phyloP scores from a whole-genome alignment of 2,329 filamentous ascomycete genomes.

The Mycogone perniciosa region DNA sequence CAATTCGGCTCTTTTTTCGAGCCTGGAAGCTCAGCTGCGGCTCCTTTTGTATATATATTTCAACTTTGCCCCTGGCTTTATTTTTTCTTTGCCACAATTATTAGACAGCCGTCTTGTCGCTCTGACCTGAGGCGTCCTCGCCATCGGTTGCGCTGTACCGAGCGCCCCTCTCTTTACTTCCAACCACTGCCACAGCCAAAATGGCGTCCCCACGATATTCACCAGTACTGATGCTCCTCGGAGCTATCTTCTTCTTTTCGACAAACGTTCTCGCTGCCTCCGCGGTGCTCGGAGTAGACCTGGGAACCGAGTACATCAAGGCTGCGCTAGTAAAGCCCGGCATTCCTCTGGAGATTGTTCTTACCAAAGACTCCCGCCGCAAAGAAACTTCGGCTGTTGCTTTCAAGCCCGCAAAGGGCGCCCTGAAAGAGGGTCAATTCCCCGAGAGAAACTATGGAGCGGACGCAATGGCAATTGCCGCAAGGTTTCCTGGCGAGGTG shows the following conservation, averaged over 20 bases:
- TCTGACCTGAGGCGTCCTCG: conserved; percentile 3
- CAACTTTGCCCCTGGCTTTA: conserved; percentile 1
- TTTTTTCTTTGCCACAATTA: background rate
- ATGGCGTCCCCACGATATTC: conserved; percentile 30
- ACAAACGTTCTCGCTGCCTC: conserved; percentile 48
- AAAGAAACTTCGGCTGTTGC: conserved; percentile 89
- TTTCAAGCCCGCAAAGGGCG: conserved; percentile 77
- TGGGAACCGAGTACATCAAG: conserved; percentile 97
- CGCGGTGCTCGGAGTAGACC: conserved; percentile 84
- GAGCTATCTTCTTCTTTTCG: conserved; percentile 31
- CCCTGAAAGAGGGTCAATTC: conserved; percentile 56
- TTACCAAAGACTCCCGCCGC: conserved; percentile 94
- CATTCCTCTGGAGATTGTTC: conserved; percentile 92
- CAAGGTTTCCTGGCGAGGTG: conserved; percentile 85
- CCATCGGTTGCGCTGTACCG: conserved; percentile 12
- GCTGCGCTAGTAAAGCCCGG: conserved; percentile 93
- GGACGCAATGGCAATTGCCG: conserved; percentile 80
- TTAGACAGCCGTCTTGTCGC: background rate
- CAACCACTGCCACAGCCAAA: conserved; percentile 19
- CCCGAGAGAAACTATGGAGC: conserved; percentile 89
- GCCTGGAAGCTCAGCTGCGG: conserved; percentile 12
- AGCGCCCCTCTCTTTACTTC: conserved; percentile 6
- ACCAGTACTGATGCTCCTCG: conserved; percentile 33
- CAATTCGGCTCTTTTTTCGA: conserved; percentile 18
- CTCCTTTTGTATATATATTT: conserved; percentile 6